Evolutionary conservation across 2,329 filamentous ascomycete genomes (phyloP), one percentile per base, ranked within the genome.

Genomic region (Elsinoe ampelina): DNA sequence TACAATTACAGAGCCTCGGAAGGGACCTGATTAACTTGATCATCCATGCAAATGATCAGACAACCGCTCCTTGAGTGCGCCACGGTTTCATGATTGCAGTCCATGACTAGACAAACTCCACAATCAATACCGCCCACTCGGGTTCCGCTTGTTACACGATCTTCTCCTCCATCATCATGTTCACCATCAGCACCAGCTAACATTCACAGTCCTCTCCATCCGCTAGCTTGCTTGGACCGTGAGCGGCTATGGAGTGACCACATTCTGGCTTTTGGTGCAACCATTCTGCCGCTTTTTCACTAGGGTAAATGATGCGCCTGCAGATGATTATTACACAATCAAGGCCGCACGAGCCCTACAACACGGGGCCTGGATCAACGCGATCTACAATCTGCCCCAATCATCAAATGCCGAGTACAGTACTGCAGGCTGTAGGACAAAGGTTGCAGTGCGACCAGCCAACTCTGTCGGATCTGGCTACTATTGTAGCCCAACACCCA

Each of bases 371-470:
- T 50, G 45, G 45, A 50, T 50, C 45, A 50, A 17, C 26, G 26
- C 45, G 45, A 50, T 50, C 45, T 50, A 26, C 45, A 50, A 34
- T 35, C 26, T 50, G 30, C 26, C 13, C 45, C 45, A 50, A 50
- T 50, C 45, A 35, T 50, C 45, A 50, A 50, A 50, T 50, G 45
- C 45, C 45, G 45, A 50, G 45, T 11, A n/a, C n/a, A n/a, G n/a
- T n/a, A n/a, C n/a, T n/a, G n/a, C n/a, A n/a, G n/a, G n/a, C n/a
- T n/a, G n/a, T n/a, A 34, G 45, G n/a, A 12, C 36, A 39, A 39
- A n/a, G 22, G 15, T 50, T 20, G 13, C 45, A 17, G 17, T 50
- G 12, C 26, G 11, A 26, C 13, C 19, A 15, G 32, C 22, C 45
- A 30, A 20, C 26, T 32, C 22, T 22, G 19, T 39, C 36, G 17